Evolutionary conservation across 257 asterid species (phyloP).

Genomic region (Sherardia arvensis): DNA sequence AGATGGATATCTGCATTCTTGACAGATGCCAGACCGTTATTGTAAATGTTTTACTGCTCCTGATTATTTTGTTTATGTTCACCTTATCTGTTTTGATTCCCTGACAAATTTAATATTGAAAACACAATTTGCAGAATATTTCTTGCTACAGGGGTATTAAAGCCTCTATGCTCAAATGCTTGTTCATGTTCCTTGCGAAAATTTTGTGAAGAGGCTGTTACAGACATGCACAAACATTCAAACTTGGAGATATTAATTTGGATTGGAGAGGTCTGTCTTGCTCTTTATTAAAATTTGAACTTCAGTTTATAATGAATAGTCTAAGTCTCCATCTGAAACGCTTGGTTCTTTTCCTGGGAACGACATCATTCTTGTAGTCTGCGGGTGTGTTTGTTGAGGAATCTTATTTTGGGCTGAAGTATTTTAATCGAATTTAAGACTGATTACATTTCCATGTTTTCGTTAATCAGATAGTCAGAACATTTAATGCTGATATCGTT

Average conservation of each 20-base stretch:
- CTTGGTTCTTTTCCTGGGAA: not conserved
- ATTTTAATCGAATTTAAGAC: too few species aligned
- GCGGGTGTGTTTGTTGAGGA: not conserved
- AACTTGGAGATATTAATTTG: slow-evolving; percentile 80
- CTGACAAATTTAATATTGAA: slow-evolving; percentile 4
- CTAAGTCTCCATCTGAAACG: not conserved
- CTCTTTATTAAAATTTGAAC: not conserved
- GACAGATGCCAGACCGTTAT: slow-evolving; percentile 44
- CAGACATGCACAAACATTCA: slow-evolving; percentile 54
- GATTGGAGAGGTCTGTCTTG: slow-evolving; percentile 74
- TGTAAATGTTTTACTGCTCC: slow-evolving; percentile 42
- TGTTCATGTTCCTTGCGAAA: slow-evolving; percentile 75
- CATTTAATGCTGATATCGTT: not conserved
- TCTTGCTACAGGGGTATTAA: slow-evolving; percentile 62
- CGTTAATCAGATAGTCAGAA: not conserved
- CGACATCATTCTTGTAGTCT: not conserved
- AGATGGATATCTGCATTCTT: slow-evolving; percentile 56
- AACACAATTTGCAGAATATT: slow-evolving; percentile 53
- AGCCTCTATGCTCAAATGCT: slow-evolving; percentile 60
- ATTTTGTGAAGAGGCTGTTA: slow-evolving; percentile 70
- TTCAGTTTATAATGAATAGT: not conserved
- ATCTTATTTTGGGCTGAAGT: not conserved
- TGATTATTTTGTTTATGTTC: not conserved
- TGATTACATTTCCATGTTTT: too few species aligned
- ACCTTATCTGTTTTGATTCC: not conserved